phyloP scores from a whole-genome alignment of 306 rosid genomes.

The Begonia loranthoides region DNA sequence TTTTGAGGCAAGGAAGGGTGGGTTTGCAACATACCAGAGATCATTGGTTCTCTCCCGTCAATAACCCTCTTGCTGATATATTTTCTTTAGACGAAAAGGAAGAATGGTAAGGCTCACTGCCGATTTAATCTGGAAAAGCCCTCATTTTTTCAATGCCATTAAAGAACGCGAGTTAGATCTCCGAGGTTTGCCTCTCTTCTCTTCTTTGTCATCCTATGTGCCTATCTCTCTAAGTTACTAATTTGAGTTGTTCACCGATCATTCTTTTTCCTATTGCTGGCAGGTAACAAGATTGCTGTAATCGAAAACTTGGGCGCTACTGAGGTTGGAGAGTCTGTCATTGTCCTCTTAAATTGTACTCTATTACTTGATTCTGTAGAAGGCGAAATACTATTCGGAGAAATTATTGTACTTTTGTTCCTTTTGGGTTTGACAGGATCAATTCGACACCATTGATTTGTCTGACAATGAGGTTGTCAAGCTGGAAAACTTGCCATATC shows the following conservation, averaged over 20 bases:
- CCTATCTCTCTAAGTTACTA: neutral
- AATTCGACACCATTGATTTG: constrained; percentile 83
- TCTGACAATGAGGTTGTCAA: constrained; percentile 95
- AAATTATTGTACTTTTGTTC: no score
- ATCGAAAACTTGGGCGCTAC: constrained; percentile 94
- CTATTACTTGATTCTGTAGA: neutral
- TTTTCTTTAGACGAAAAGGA: neutral
- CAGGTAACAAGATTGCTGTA: constrained; percentile 81
- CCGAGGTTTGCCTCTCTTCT: constrained; percentile 32
- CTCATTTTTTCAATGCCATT: constrained; percentile 83
- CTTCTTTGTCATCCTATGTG: neutral
- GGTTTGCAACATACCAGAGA: no score
- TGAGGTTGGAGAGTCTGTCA: constrained; percentile 34
- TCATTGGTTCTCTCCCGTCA: no score
- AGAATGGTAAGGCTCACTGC: constrained; percentile 83
- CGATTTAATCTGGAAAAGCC: constrained; percentile 91
- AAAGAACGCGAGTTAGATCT: constrained; percentile 90
- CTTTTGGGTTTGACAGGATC: constrained; percentile 90
- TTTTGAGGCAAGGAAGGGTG: no score
- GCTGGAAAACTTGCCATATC: constrained; percentile 76
- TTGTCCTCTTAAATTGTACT: neutral
- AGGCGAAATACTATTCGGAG: neutral
- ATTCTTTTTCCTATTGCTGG: constrained; percentile 5
- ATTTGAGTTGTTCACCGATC: neutral
- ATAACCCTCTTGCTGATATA: no score